phyloP scores from a whole-genome alignment of 306 rosid genomes.

The Ormosia emarginata region DNA sequence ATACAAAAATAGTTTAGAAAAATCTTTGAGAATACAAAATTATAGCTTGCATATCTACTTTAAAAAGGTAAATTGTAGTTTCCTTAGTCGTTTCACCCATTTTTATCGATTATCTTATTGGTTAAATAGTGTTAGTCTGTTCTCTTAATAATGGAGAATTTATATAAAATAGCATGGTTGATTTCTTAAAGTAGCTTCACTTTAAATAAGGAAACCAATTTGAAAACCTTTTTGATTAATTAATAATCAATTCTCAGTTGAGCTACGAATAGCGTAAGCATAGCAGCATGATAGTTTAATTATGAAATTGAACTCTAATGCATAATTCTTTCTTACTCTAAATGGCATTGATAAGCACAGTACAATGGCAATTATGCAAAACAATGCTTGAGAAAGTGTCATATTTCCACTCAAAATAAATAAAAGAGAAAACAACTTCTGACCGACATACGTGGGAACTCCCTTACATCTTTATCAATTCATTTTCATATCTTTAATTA shows the following conservation, averaged over 20 bases:
- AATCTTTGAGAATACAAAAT: neutral
- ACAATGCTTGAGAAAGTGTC: conserved; percentile 1
- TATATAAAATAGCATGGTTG: neutral
- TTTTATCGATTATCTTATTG: conserved; percentile 1
- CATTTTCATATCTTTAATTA: neutral
- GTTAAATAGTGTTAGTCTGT: neutral
- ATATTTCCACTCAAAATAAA: conserved; percentile 10
- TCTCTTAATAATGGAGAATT: neutral
- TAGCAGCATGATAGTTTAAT: neutral
- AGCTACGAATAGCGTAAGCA: neutral
- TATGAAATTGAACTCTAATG: neutral
- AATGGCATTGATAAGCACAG: conserved; percentile 1
- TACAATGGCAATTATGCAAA: conserved; percentile 9
- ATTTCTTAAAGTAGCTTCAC: neutral
- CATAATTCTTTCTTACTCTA: neutral
- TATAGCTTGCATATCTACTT: neutral
- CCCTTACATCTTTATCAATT: neutral
- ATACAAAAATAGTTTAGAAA: neutral
- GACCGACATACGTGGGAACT: conserved; percentile 17
- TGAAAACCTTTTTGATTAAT: neutral
- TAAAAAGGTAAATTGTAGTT: neutral
- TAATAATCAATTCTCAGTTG: neutral
- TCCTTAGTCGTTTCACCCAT: neutral
- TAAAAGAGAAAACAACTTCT: conserved; percentile 12
- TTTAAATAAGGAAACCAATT: neutral